Conservation (phyloP, 169 alveolate species). For the Cryptosporidium canis region DNA sequence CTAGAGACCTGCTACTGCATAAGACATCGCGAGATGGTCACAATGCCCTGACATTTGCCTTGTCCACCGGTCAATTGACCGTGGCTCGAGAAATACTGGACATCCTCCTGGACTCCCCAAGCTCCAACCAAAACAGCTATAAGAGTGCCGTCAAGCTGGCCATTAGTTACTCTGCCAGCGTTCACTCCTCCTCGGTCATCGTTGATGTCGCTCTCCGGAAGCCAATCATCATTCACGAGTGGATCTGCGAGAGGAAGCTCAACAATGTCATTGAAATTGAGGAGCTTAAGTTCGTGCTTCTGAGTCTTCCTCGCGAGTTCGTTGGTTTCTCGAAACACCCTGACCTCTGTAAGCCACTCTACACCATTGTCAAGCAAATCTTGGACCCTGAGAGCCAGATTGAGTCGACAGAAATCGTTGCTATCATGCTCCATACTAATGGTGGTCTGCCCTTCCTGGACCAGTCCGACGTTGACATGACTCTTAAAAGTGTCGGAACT, state of each 20-base stretch:
- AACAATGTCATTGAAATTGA: constrained; percentile 37
- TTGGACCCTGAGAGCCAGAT: constrained; percentile 66
- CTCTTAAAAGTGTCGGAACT: constrained; percentile 49
- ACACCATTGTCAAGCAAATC: constrained; percentile 26
- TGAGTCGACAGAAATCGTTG: constrained; percentile 61
- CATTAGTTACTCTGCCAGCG: constrained; percentile 53
- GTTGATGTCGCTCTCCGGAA: constrained; percentile 44
- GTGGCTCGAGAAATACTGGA: constrained; percentile 62
- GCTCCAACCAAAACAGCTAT: constrained; percentile 9
- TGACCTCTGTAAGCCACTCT: constrained; percentile 53
- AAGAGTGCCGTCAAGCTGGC: constrained; percentile 57
- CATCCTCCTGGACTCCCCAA: constrained; percentile 24
- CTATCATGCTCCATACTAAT: constrained; percentile 51
- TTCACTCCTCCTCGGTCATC: constrained; percentile 15
- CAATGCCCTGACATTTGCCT: constrained; percentile 67
- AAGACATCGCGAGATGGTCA: constrained; percentile 63
- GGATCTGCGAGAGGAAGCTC: constrained; percentile 65
- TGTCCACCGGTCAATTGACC: constrained; percentile 55
- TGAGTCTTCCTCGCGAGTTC: constrained; percentile 55
- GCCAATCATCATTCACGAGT: constrained; percentile 40
- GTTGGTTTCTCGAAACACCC: constrained; percentile 62
- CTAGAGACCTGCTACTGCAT: constrained; percentile 27
- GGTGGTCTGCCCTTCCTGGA: constrained; percentile 64
- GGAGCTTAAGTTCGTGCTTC: constrained; percentile 49
- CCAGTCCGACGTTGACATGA: constrained; percentile 37